Conservation (phyloP, 1,284 basidiomycete genomes). For the Bondarzewia mesenterica region DNA sequence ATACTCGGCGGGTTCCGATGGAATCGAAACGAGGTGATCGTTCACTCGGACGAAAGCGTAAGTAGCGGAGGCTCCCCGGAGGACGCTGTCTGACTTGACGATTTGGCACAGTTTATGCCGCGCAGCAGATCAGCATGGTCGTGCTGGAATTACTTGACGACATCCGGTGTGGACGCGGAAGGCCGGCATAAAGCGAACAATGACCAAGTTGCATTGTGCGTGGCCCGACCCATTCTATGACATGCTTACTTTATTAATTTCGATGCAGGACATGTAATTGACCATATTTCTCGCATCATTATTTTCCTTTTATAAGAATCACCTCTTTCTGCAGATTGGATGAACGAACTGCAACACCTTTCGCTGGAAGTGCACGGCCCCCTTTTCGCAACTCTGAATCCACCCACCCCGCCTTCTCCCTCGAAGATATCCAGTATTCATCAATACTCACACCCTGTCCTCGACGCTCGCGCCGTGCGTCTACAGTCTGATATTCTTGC, state of each 20-base stretch:
- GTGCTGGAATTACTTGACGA: constrained; percentile 70
- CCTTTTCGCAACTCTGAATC: constrained; percentile 74
- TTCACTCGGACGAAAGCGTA: constrained; percentile 61
- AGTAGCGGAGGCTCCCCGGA: constrained; percentile 8
- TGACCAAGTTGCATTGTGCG: constrained; percentile 60
- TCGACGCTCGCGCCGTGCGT: constrained; percentile 46
- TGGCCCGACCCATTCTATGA: constrained; percentile 10
- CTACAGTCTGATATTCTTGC: constrained; percentile 45
- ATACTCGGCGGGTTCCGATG: constrained; percentile 58
- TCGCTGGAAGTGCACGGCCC: constrained; percentile 50
- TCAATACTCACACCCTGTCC: constrained; percentile 65
- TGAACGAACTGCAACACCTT: constrained; percentile 77
- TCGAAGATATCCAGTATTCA: constrained; percentile 44
- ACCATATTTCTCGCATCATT: not conserved
- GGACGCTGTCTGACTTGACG: not conserved
- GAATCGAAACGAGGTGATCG: constrained; percentile 61
- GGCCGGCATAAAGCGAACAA: constrained; percentile 39
- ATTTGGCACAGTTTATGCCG: constrained; percentile 53
- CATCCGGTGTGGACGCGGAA: constrained; percentile 28
- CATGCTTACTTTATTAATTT: not conserved
- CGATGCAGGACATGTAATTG: constrained; percentile 11
- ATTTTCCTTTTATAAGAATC: constrained; percentile 10
- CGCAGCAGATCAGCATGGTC: constrained; percentile 53
- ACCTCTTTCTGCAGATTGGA: constrained; percentile 42
- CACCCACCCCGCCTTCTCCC: constrained; percentile 53